Evolutionary conservation across 352 stramenopile species (phyloP).

Genomic region (Pythium chondricola): DNA sequence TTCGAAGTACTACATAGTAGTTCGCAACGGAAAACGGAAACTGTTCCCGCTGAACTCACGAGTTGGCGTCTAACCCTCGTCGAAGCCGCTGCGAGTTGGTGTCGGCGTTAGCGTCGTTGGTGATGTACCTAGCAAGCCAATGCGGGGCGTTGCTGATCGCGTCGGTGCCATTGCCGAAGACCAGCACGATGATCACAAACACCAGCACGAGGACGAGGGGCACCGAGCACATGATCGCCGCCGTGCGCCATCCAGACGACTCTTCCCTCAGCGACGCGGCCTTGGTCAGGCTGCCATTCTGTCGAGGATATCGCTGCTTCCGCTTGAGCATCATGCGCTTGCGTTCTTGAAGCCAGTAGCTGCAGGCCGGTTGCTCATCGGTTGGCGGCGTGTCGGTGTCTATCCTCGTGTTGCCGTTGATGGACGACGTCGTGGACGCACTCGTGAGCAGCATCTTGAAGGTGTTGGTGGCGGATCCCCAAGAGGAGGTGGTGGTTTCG

Average conservation of each 20-base stretch:
- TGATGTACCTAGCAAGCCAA: no score
- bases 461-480: neutral
- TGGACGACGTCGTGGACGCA: neutral
- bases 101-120: no score
- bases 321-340: conserved; percentile 34
- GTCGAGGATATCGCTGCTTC: conserved; percentile 6
- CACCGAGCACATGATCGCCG: conserved; percentile 65
- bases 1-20: no score
- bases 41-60: no score
- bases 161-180: conserved; percentile 25
- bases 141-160: no score
- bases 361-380: conserved; percentile 26
- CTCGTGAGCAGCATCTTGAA: conserved; percentile 24
- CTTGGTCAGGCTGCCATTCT: conserved; percentile 15
- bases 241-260: conserved; percentile 30
- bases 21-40: no score
- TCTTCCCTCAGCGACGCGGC: conserved; percentile 7
- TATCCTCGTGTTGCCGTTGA: neutral
- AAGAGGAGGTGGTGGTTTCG: neutral
- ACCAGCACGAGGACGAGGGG: conserved; percentile 48
- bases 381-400: neutral
- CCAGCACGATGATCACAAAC: conserved; percentile 51
- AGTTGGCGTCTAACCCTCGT: no score
- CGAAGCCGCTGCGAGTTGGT: no score
- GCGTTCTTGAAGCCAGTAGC: conserved; percentile 75